Base-by-base conservation (phyloP, 2,329 filamentous ascomycete genomes). In the Fusarium scirpi region DNA sequence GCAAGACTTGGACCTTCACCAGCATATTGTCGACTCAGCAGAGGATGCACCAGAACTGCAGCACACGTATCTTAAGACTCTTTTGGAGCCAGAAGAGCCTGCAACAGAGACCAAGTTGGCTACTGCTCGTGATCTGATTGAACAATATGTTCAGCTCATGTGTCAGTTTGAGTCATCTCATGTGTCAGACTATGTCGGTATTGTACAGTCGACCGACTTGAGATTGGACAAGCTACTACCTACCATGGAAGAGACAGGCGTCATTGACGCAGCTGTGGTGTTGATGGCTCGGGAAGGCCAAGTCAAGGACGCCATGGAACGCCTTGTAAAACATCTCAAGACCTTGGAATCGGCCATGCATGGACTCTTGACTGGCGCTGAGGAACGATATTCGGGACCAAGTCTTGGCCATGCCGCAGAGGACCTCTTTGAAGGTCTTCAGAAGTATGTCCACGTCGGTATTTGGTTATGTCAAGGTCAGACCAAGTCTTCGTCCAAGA, bases 391-490 rank as follows among this genome's bases (percentile, higher is more conserved):
- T 59, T 82, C 85, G 2, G 80, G 83, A 3, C 51, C 70, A 16
- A 77, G 82, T 32, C 67, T 90, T 4, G 87, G 90, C 63, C 88
- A 91, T 67, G 88, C 92, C 0, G 89, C 91, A 1, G 88, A 91
- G 59, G 91, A 94, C 60, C 85, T 97, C 3, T 85, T 97, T 6
- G 87, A 89, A 61, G 90, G 91, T 1, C 82, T 99, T 20, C 91
- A 97, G 66, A 98, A 97, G 78, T 98, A 97, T 80, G 90, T 91
- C 2, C 91, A 94, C 69, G 93, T 99, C 2, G 96, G 97, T 16
- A 95, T 97, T 53, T 99, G 96, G 96, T 84, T 99, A 15, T 98
- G 96, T 74, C 93, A 97, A 80, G 90, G 91, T 2, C 94, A 97
- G 77, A 93, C 89, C 51, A 92, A 91, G 75, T 87, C 86, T 44